Percentiles rank a stretch among this genome's conserved stretches.
Evolutionary conservation across 495 filamentous ascomycete species (phyloP).

Genomic region (Trichoderma gamsii): DNA sequence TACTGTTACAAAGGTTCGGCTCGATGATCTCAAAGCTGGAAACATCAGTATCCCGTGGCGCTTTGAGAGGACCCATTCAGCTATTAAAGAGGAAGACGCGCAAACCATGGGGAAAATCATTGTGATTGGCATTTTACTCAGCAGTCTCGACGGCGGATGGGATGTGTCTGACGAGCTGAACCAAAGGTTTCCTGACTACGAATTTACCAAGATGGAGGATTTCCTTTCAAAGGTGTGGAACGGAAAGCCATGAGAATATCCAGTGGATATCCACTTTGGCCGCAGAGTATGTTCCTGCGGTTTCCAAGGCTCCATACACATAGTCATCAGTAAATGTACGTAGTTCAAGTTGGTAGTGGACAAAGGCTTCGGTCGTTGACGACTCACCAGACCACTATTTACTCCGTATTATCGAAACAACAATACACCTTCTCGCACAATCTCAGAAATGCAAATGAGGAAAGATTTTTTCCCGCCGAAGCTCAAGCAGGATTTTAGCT

Average conservation of each 20-base stretch:
- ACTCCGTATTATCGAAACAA: too few species aligned
- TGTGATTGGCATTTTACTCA: conserved; percentile 37
- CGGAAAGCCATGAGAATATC: neutral
- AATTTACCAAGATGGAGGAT: conserved; percentile 41
- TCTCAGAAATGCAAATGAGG: too few species aligned
- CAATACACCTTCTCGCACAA: too few species aligned
- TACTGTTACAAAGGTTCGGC: conserved; percentile 38
- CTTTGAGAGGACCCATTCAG: conserved; percentile 35
- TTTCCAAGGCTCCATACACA: too few species aligned
- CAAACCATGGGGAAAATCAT: conserved; percentile 29
- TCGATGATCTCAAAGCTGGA: conserved; percentile 41
- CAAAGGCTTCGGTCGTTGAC: too few species aligned
- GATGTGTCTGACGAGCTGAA: conserved; percentile 49
- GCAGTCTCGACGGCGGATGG: conserved; percentile 33
- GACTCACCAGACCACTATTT: too few species aligned
- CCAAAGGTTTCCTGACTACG: conserved; percentile 44
- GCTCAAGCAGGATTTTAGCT: too few species aligned
- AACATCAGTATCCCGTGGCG: conserved; percentile 41
- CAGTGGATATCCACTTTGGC: too few species aligned
- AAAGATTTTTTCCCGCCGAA: too few species aligned
- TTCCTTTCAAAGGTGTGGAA: conserved; percentile 45
- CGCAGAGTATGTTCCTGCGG: too few species aligned
- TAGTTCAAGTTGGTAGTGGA: too few species aligned
- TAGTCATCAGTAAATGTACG: too few species aligned
- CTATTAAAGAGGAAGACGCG: conserved; percentile 37